These are phyloP conservation scores for Taiozyma onychis DNA, from an alignment of 1,139 yeast species.

Conservation along the genomic window DNA sequence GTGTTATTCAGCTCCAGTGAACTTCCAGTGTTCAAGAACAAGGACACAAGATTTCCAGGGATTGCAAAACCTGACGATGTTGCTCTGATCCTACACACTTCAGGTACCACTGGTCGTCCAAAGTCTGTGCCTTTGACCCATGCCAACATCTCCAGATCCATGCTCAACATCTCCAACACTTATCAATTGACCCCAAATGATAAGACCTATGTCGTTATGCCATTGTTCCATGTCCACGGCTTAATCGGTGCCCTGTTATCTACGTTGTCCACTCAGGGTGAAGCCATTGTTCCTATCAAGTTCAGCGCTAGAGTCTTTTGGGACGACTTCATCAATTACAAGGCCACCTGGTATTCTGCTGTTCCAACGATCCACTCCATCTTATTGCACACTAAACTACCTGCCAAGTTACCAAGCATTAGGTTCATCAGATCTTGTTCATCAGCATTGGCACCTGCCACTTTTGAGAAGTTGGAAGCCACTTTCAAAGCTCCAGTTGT, in stretches of 20 bases:
- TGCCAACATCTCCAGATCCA: constrained; percentile 51
- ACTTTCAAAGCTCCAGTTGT: constrained; percentile 57
- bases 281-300: constrained; percentile 49
- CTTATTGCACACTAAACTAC: constrained; percentile 44
- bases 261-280: constrained; percentile 54
- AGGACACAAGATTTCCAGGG: constrained; percentile 31
- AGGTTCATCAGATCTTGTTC: constrained; percentile 67
- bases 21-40: constrained; percentile 28
- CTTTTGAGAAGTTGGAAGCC: constrained; percentile 48
- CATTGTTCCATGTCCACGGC: constrained; percentile 70
- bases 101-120: constrained; percentile 70
- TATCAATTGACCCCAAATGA: constrained; percentile 44
- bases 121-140: constrained; percentile 68
- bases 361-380: constrained; percentile 71
- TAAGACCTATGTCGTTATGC: constrained; percentile 61
- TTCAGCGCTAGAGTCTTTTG: constrained; percentile 58
- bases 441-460: constrained; percentile 58
- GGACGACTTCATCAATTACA: constrained; percentile 42
- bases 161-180: constrained; percentile 49
- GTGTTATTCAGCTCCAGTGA: constrained; percentile 23
- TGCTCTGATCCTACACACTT: constrained; percentile 61
- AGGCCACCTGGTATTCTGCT: constrained; percentile 66
- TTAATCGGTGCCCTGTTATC: constrained; percentile 56
- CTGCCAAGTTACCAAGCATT: constrained; percentile 44
- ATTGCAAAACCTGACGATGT: constrained; percentile 41